Evolutionary conservation across 176 grass and related monocot species (phyloP), one percentile per base, ranked within the genome.

Genomic region (Oryza coarctata): DNA sequence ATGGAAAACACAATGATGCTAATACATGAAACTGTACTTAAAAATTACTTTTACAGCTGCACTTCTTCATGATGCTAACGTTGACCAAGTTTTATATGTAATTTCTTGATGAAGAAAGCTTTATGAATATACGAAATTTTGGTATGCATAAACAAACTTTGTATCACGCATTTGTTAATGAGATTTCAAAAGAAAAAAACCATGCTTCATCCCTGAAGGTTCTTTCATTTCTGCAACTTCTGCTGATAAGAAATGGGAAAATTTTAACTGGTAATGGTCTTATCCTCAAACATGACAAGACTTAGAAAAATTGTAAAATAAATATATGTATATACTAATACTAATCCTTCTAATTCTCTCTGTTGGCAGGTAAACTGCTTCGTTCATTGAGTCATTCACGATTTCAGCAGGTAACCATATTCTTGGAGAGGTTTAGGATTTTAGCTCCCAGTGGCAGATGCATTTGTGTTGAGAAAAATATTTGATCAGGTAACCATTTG

Each of bases 401-500:
- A 12, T 84, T 88, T 47, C 35, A 58, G 33, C n/a, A 47, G 65
- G 41, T 18, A 71, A 40, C 33, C 3, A 18, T 77, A 64, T 71
- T 52, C 44, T 40, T 71, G 73, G 10, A 76, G 39, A 47, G 22
- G 27, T 71, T 80, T 14, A 15, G 2, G n/a, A n/a, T 23, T 60
- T 60, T 25, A 60, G n/a, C 55, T 31, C 32, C 23, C 64, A 70
- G 29, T 47, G 71, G 35, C 3, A 79, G 57, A 74, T 73, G n/a
- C 25, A 57, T 86, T 23, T 86, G 18, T 50, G 65, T 73, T 71
- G 22, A 20, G 18, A 70, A 50, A 34, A 50, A 34, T 26, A 47
- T 73, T 74, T 79, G 68, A 84, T 4, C 7, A 35, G 68, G 75
- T 88, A 83, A 88, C 33, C 41, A 71, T 77, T 78, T 72, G 14